Evolutionary conservation across 192 early-diverging fungal species (phyloP), one percentile per base, ranked within the genome.

Genomic region (Podila clonocystis): DNA sequence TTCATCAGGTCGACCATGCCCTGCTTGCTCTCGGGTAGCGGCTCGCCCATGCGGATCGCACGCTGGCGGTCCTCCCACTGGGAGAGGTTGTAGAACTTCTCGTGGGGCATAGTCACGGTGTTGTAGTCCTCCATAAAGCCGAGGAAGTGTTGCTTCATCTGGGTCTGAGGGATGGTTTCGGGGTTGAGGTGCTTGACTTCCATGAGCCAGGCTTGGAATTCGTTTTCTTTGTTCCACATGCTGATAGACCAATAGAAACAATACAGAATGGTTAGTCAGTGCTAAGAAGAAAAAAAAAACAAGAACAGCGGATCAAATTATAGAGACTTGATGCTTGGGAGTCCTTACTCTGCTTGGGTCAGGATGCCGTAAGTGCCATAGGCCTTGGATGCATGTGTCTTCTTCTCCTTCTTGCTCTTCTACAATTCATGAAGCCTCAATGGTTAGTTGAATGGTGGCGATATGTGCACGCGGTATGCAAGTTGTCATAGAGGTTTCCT

Each of bases 71-170:
- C 69, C 52, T 90, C 89, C 86, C 87, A 87, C 76, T 88, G 76
- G 17, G 58, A 19, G 4, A 90, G n/a, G 31, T 87, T 72, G 60
- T 90, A 90, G 45, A 83, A 90, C 74, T 90, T 90, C 70, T 87
- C 85, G 74, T 90, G 89, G 7, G 89, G 85, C 84, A 90, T 86
- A 0, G 89, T 90, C 12, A 86, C 89, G 5, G 89, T 90, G 41
- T 90, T 90, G 67, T 84, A 90, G 63, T 90, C 89, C 72, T 90
- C 89, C 86, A 90, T 88, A 68, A 89, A 90, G 20, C 85, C 85
- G 15, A 85, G 7, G 66, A 90, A 90, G 34, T 86, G 67, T 20
- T 86, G 78, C 66, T 90, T 90, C 66, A 84, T 80, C 55, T 85
- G 85, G 52, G 65, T 74, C 38, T 87, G 84, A 9, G 74, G 84